Conservation (phyloP, 2,329 filamentous ascomycete genomes). For the Cladosporium sphaerospermum region DNA sequence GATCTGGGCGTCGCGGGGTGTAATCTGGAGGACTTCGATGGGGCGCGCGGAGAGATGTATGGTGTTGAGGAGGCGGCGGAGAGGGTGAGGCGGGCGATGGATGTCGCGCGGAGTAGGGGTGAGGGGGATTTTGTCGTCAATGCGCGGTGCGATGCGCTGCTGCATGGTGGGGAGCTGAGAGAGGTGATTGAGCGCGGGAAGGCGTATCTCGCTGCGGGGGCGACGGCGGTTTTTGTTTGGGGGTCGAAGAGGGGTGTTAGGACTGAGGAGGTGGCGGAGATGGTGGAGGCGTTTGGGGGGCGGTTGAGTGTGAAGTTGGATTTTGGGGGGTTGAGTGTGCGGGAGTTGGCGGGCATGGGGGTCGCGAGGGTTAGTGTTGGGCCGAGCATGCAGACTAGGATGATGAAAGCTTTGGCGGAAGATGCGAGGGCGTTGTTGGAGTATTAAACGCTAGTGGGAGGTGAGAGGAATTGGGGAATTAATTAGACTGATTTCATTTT, state of each 20-base stretch:
- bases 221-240: constrained; percentile 57
- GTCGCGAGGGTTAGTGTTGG: constrained; percentile 53
- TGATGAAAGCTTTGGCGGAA: constrained; percentile 1
- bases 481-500: too few species aligned
- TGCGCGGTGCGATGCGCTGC: constrained; percentile 52
- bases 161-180: constrained; percentile 35
- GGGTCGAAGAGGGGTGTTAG: constrained; percentile 41
- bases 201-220: constrained; percentile 53
- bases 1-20: constrained; percentile 49
- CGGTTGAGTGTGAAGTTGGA: constrained; percentile 45
- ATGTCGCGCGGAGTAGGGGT: constrained; percentile 41
- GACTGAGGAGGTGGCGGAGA: constrained; percentile 40
- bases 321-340: constrained; percentile 34
- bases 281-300: constrained; percentile 47
- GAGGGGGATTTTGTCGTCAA: constrained; percentile 53
- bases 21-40: constrained; percentile 53
- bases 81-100: constrained; percentile 41
- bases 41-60: constrained; percentile 31
- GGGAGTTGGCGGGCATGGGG: constrained; percentile 36
- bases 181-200: constrained; percentile 50
- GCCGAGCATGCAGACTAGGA: constrained; percentile 25
- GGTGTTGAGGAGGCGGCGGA: constrained; percentile 42
- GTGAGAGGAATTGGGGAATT: too few species aligned
- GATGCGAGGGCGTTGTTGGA: constrained; percentile 1
- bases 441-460: not conserved